Base-by-base conservation (phyloP, 495 filamentous ascomycete species). In the Penicillium malachiteum region DNA sequence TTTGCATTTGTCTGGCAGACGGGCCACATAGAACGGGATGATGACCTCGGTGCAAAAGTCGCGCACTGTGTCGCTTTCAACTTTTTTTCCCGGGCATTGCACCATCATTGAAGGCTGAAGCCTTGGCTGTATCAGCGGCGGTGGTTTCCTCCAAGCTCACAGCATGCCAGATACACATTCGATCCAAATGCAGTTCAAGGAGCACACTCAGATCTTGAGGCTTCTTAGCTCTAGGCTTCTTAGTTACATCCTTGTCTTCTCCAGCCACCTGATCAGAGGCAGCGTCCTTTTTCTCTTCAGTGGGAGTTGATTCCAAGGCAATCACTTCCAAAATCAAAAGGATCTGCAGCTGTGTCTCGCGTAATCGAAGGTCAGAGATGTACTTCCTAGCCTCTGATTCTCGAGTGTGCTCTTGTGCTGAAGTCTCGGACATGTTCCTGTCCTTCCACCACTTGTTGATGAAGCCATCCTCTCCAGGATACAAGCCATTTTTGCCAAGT, bases 131-230 rank as follows among this genome's bases (percentile, higher is more conserved):
- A 21, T 74, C 69, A 12, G 64, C 56, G 13, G 68, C 57, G 18
- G 54, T 53, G 0, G 77, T 70, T 57, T 86, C 82, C 37, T 81
- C 79, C 33, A 79, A 66, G 26, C 76, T 75, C 43, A 81, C 83
- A n/a, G 91, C 90, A 64, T 96, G 92, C 95, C 95, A 98, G 38
- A 98, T 98, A 66, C 91, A 95, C 18, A 98, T 77, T 34, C 91
- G 84, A 67, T 98, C 95, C 10, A 96, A 81, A 47, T 96, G 85
- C 4, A 96, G 73, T 61, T 97, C 93, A 7, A 98, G 77, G 17
- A 92, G 78, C 1, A 86, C 69, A 26, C 75, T 73, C 14, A 88
- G 67, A 64, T 89, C 79, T 53, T 81, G 81, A 0, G 62, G 52
- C 55, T 81, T 84, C 64, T 84, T 86, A n/a, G 56, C 16, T 35